Conservation (phyloP, 257 asterid genomes). For the Mentha longifolia region DNA sequence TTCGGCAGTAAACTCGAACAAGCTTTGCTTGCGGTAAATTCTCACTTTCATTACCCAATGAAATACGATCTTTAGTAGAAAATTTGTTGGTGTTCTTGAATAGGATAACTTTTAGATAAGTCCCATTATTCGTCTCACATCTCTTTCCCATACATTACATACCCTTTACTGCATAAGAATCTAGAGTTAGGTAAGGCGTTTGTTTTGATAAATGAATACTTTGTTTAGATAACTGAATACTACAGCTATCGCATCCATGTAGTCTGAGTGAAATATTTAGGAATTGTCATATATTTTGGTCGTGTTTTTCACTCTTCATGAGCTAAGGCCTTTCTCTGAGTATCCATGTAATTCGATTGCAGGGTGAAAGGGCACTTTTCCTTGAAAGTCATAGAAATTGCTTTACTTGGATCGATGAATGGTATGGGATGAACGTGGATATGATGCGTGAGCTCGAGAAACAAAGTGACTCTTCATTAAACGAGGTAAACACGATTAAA, state of each 20-base stretch:
- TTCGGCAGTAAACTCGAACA: conserved; percentile 81
- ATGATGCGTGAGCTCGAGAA: conserved; percentile 82
- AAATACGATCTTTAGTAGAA: not conserved
- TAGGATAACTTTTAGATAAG: not conserved
- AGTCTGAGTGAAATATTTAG: not conserved
- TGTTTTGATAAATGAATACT: too few species aligned
- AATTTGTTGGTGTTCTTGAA: not conserved
- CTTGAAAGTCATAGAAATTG: conserved; percentile 81
- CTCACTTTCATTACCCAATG: conserved; percentile 17
- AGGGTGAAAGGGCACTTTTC: conserved; percentile 94
- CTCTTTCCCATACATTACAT: not conserved
- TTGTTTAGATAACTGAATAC: not conserved
- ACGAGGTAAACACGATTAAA: conserved; percentile 49
- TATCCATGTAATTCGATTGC: conserved; percentile 13
- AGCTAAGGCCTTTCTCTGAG: not conserved
- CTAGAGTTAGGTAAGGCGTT: too few species aligned
- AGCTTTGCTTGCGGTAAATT: conserved; percentile 75
- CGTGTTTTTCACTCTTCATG: not conserved
- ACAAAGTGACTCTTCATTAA: conserved; percentile 73
- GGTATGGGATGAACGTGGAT: conserved; percentile 74
- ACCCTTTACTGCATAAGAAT: not conserved
- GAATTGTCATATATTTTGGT: not conserved
- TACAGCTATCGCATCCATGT: not conserved
- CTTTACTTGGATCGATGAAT: conserved; percentile 88
- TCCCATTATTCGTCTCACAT: not conserved